phyloP scores from a whole-genome alignment of 2,329 filamentous ascomycete genomes.

The Stachybotrys echinatus region DNA sequence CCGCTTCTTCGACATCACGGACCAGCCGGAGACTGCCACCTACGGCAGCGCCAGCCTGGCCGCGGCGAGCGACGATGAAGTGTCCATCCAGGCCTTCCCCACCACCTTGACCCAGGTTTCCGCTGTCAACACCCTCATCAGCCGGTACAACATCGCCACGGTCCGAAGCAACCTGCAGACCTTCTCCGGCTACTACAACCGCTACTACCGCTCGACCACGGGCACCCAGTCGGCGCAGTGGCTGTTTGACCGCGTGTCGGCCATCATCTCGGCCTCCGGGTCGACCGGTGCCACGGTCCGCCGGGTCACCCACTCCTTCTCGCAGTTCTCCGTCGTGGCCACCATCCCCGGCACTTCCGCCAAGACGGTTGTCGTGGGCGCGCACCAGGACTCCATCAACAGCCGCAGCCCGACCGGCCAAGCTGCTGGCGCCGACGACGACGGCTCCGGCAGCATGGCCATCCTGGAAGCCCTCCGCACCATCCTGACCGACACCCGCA shows the following conservation, averaged over 20 bases:
- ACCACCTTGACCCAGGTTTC: conserved; percentile 9
- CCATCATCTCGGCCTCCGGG: conserved; percentile 55
- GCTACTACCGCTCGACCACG: conserved; percentile 60
- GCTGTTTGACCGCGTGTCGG: conserved; percentile 61
- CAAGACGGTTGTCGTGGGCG: conserved; percentile 71
- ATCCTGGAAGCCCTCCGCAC: conserved; percentile 74
- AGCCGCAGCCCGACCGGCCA: not conserved
- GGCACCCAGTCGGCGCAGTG: conserved; percentile 71
- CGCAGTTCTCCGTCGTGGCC: conserved; percentile 74
- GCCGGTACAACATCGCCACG: conserved; percentile 11
- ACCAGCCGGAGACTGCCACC: conserved; percentile 4
- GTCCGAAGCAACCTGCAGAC: conserved; percentile 11
- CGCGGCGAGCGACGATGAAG: conserved; percentile 18
- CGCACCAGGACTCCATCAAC: conserved; percentile 79
- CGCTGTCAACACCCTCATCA: conserved; percentile 32
- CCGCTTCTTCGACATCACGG: conserved; percentile 33
- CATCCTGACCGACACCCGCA: conserved; percentile 57
- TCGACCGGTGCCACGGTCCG: conserved; percentile 56
- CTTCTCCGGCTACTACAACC: conserved; percentile 61
- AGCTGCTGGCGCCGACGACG: conserved; percentile 10
- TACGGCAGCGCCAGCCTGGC: not conserved
- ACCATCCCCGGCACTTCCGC: conserved; percentile 68
- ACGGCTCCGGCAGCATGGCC: conserved; percentile 43
- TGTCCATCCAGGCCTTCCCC: conserved; percentile 17
- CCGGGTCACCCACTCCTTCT: conserved; percentile 66